Base-by-base conservation (phyloP, 139 green algal species). In the Tetratostichococcus sp. region DNA sequence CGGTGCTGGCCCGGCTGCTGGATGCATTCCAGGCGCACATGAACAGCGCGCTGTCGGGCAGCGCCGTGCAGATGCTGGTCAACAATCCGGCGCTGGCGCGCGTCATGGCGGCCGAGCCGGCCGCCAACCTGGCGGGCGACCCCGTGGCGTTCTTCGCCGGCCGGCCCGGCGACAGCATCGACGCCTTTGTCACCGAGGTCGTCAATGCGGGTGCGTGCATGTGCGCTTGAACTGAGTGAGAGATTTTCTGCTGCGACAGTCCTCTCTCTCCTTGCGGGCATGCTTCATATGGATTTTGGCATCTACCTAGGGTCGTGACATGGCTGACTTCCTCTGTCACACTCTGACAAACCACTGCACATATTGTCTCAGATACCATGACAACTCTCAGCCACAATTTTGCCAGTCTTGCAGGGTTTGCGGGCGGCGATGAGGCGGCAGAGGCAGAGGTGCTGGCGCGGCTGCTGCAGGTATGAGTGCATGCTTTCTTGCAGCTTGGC, bases 21-120 rank as follows among this genome's bases (percentile, higher is more conserved):
- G 86, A 94, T 4, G 85, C 83, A 0, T 88, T 89, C 35, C 65
- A 81, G 34, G 35, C 58, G 1, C 62, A 69, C 11, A 34, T 82
- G 26, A 30, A 31, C 1, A 19, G 2, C 1, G 23, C 78, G 50
- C 28, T 79, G 67, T 77, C 66, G 17, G 69, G 43, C 35, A 43
- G 26, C 70, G n/a, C 62, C 11, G 76, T 69, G 1, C 69, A 65
- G 5, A 50, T 11, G 1, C 81, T 88, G 35, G 76, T 82, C 19
- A 70, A 68, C 30, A 78, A 75, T 39, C 43, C 75, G 30, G 65
- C 72, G 23, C 35, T 89, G 69, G 81, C 75, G n/a, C 58, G 70
- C 59, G 69, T 84, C 22, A 93, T 94, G 89, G 88, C 79, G 21
- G 65, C 75, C 31, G 88, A 94, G 80, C 77, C 88, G 14, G 79